Evolutionary conservation across 345 rosid species (phyloP), one percentile per base, ranked within the genome.

Genomic region (Limnanthes douglasii): DNA sequence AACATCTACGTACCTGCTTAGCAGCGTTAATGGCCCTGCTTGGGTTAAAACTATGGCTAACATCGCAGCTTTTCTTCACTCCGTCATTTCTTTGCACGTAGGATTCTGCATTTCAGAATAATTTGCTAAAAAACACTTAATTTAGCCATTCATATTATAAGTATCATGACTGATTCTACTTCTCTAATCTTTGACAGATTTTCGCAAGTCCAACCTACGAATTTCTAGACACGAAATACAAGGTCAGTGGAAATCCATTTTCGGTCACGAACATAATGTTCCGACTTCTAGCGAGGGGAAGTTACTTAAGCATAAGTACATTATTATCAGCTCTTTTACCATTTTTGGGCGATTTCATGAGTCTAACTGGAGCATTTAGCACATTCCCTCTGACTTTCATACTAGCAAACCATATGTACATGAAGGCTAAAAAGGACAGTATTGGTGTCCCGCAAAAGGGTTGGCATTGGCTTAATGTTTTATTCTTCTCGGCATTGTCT

Each of bases 151-250:
- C 16, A 3, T n/a, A n/a, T n/a, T 10, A 15, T 5, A 8, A 6
- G 4, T 8, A 35, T n/a, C 31, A 46, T 8, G 27, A 3, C 18
- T 24, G 0, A 7, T 28, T 31, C 43, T 21, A 37, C 24, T 21
- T 21, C 21, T 2, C 5, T 17, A 15, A 22, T 11, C 24, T 47
- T 36, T 21, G 30, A 18, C 29, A 88, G 98, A 90, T 90, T 34
- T 84, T 84, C 31, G 98, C 98, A 0, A 90, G 94, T 54, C 96
- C 96, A 22, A 72, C 74, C 56, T 90, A 90, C 15, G 94, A 84
- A 56, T 90, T 61, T 32, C 35, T 90, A 72, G 98, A 90, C 60
- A 84, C 96, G 3, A 72, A 49, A 69, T 84, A 46, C 15, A 86
- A 88, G 15, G 56, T 84, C 33, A 65, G 42, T 31, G 98, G 98